phyloP scores from a whole-genome alignment of 176 grass and related monocot species.

The Pontederia paniculata region DNA sequence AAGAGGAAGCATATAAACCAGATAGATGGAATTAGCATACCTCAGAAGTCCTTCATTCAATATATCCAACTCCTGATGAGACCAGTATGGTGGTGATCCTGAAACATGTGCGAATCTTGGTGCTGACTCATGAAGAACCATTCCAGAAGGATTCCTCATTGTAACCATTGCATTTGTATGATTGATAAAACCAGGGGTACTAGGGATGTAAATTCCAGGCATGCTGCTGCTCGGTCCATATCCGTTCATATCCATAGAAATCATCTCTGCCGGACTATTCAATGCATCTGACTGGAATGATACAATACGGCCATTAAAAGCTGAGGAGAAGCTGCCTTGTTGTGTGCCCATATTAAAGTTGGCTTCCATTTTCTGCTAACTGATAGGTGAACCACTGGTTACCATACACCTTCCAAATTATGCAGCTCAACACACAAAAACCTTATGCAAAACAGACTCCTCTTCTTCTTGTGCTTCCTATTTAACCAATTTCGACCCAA shows the following conservation, averaged over 20 bases:
- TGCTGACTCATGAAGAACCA: neutral
- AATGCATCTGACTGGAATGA: constrained; percentile 13
- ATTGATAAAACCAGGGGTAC: neutral
- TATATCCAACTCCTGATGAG: neutral
- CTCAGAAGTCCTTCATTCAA: constrained; percentile 2
- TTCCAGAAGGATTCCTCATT: neutral
- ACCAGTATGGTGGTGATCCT: neutral
- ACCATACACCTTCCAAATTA: neutral
- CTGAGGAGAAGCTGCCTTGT: neutral
- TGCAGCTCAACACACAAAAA: neutral
- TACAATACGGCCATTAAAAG: constrained; percentile 12
- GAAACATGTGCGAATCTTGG: constrained; percentile 7
- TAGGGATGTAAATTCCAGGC: neutral
- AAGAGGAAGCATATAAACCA: neutral
- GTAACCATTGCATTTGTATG: neutral
- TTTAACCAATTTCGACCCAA: too few species aligned
- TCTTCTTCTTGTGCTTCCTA: too few species aligned
- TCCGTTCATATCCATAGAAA: neutral
- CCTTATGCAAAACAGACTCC: neutral
- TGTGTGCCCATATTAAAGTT: constrained; percentile 4
- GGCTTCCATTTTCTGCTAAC: neutral
- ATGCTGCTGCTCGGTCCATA: neutral
- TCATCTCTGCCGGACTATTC: neutral
- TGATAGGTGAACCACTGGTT: neutral
- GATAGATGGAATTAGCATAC: neutral